Evolutionary conservation across 768 basidiomycete genomes (phyloP).

Genomic region (Xerocomellus chrysenteron): DNA sequence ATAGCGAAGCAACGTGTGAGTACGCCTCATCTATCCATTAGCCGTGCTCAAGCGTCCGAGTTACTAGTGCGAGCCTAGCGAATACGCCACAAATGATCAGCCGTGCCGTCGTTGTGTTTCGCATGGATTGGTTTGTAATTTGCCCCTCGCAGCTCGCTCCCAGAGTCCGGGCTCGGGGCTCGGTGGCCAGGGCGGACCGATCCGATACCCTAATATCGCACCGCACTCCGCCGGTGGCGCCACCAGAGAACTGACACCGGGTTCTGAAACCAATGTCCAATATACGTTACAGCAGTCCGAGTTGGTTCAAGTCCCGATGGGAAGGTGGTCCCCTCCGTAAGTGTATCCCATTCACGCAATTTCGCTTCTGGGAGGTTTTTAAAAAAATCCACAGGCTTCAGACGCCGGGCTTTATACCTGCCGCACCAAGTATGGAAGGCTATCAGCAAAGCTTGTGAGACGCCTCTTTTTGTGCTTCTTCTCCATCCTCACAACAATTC

Average conservation of each 20-base stretch:
- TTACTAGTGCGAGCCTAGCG: constrained; percentile 17
- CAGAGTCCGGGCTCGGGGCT: constrained; percentile 20
- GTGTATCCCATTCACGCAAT: constrained; percentile 2
- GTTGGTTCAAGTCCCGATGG: neutral
- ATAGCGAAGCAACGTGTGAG: constrained; percentile 20
- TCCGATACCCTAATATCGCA: neutral
- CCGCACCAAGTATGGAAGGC: neutral
- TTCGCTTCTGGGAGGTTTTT: neutral
- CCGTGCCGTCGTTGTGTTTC: constrained; percentile 24
- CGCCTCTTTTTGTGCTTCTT: neutral
- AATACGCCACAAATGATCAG: constrained; percentile 16
- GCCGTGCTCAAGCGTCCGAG: constrained; percentile 1
- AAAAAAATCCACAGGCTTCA: constrained; percentile 6
- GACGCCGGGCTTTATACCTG: neutral
- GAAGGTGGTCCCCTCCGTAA: constrained; percentile 10
- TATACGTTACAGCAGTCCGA: constrained; percentile 7
- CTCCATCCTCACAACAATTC: neutral
- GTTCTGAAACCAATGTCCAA: neutral
- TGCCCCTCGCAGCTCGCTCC: constrained; percentile 17
- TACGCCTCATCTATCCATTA: neutral
- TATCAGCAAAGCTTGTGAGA: constrained; percentile 19
- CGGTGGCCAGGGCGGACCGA: constrained; percentile 10
- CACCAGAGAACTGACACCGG: constrained; percentile 4
- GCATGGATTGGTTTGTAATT: constrained; percentile 10
- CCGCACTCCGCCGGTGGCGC: constrained; percentile 5